Evolutionary conservation across 805 yeast genomes (phyloP), one percentile per base, ranked within the genome.

Genomic region (Wickerhamomyces silvicola): DNA sequence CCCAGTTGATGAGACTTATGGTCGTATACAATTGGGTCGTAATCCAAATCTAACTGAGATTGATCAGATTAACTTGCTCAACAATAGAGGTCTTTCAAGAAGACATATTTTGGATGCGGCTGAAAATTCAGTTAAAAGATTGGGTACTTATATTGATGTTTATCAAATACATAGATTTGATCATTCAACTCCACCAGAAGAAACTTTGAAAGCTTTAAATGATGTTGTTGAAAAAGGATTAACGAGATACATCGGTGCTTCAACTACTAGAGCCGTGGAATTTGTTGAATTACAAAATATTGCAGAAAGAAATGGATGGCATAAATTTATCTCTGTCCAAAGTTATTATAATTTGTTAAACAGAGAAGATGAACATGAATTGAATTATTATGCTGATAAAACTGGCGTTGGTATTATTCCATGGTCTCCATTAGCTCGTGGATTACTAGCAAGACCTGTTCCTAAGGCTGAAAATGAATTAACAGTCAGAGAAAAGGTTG

Each of bases 291-390:
- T 71, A 45, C 81, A 76, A 47, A 55, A 53, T 33, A 52, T 63
- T 31, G 81, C 82, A 4, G 78, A 75, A 34, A 58, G 58, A 44
- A 39, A 64, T 41, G 66, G 64, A 22, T 75, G 78, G 78, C 56
- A 58, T 38, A 72, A 71, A 48, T 75, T 76, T 41, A 63, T 75
- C 31, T 59, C 69, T 21, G 68, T 72, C 70, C 81, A 76, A 52
- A 66, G 68, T 36, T 67, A 56, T 46, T 70, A 74, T 50, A 72
- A 71, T 45, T 55, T 75, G 34, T 35, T 74, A 5, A 59, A 70
- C 44, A 57, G 82, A 8, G 80, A 75, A 47, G 81, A 75, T 37
- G 82, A 76, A 47, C 53, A 73, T n/a, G 81, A 76, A 46, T 56
- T 76, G 66, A 67, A 63, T 39, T 71, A 69, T 22, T 75, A 57